Conservation (phyloP, 2,329 filamentous ascomycete genomes). For the Aciculosporium take region DNA sequence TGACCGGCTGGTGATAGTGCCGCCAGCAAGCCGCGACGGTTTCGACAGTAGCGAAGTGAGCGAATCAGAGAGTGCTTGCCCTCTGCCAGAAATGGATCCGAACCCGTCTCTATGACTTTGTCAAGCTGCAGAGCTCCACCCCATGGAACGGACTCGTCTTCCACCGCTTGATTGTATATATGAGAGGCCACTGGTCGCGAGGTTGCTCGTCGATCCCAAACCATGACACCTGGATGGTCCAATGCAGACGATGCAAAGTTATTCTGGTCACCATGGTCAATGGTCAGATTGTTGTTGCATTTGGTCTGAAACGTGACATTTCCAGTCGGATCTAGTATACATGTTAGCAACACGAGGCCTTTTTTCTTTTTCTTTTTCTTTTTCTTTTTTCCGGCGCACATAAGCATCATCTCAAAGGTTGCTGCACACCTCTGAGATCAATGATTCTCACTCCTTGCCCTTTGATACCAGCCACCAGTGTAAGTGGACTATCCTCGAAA, state of each 20-base stretch:
- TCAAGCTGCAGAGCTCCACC: constrained; percentile 46
- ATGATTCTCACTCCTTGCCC: constrained; percentile 62
- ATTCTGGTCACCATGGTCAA: constrained; percentile 68
- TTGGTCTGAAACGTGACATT: constrained; percentile 49
- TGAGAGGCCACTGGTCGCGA: constrained; percentile 37
- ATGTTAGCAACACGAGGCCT: constrained; percentile 2
- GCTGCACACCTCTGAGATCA: constrained; percentile 53
- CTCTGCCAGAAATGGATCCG: constrained; percentile 33
- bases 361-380: background rate
- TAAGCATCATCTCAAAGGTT: background rate
- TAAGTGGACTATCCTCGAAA: constrained; percentile 63
- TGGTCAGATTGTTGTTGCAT: constrained; percentile 57
- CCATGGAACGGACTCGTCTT: constrained; percentile 48
- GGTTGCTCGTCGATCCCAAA: constrained; percentile 63
- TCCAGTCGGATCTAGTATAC: constrained; percentile 31
- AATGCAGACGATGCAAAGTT: constrained; percentile 72
- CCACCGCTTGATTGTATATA: constrained; percentile 41
- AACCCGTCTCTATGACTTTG: constrained; percentile 40
- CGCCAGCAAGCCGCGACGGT: constrained; percentile 45
- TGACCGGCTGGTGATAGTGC: constrained; percentile 50
- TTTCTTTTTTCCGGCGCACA: background rate
- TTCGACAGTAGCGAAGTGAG: constrained; percentile 47
- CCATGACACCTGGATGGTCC: constrained; percentile 58
- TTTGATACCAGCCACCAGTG: constrained; percentile 61
- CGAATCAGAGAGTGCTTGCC: constrained; percentile 47